Base-by-base conservation (phyloP, 192 early-diverging fungal genomes). In the Piromyces finnis region DNA sequence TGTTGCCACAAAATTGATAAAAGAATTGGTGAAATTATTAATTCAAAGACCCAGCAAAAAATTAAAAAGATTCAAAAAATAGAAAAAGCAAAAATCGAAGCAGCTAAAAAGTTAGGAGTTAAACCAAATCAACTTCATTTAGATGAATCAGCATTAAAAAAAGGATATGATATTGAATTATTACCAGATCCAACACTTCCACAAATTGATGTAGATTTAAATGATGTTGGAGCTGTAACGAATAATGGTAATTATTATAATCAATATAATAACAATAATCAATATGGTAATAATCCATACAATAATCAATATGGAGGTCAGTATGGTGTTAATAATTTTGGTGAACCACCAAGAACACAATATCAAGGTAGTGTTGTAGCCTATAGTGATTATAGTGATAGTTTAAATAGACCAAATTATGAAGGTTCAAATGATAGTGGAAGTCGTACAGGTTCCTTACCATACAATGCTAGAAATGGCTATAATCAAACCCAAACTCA, bases 1-100 rank as follows among this genome's bases (percentile, higher is more conserved):
- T 93, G 92, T 79, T 94, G 92, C 79, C 93, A 94, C 86, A 94
- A 94, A 84, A 90, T 96, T 77, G 94, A 96, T 84, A 96, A 96
- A 84, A 68, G 51, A 68, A 68, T 68, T 68, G 51, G 51, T n/a
- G 51, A 68, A n/a, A 68, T 68, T 68, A 68, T 68, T 68, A 68
- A 68, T n/a, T 68, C 51, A 0, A 68, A 68, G 9, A 68, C 51
- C n/a, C 22, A 68, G n/a, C 51, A 68, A n/a, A 68, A 68, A 68
- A 68, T 68, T 68, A 26, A 68, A 68, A 68, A n/a, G 9, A 68
- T 68, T n/a, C 51, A 68, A 68, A 68, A 68, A 68, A 18, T 68
- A 0, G 51, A 68, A 11, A 68, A 68, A 11, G 51, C 51, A 26
- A 68, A 68, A n/a, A 7, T 2, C 7, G 51, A 68, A 68, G 51